Percentiles rank a stretch among this genome's conserved stretches.
These are phyloP conservation scores for Colletotrichum scovillei DNA, from an alignment of 2,329 filamentous ascomycete species.

Conservation along the genomic window DNA sequence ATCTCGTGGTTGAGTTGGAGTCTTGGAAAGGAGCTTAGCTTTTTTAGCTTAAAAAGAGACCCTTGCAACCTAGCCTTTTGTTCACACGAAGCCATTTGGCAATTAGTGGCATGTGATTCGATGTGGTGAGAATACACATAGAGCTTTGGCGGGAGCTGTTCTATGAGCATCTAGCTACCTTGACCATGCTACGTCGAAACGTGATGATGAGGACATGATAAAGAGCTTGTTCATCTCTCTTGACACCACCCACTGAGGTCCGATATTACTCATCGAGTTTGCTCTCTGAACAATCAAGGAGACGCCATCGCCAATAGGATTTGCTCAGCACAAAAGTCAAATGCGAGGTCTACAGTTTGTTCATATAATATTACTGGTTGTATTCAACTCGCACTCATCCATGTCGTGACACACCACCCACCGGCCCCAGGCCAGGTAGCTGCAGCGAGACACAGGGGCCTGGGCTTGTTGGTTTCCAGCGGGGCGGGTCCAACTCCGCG, in stretches of 20 bases:
- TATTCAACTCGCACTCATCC: background rate
- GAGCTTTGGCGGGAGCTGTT: background rate
- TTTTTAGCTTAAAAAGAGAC: background rate
- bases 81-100: background rate
- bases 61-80: background rate
- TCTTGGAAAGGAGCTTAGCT: background rate
- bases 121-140: background rate
- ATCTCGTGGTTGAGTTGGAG: background rate
- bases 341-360: background rate
- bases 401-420: background rate
- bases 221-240: background rate
- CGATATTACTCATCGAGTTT: background rate
- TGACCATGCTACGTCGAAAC: background rate
- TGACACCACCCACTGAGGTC: background rate
- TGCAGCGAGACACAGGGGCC: conserved; percentile 8
- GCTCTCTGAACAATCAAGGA: background rate
- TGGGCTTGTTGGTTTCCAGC: conserved; percentile 3
- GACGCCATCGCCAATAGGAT: background rate
- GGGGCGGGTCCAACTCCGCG: conserved; percentile 4
- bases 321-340: background rate
- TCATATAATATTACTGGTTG: no score
- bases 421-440: background rate
- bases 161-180: background rate
- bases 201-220: background rate
- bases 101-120: conserved; percentile 9